Evolutionary conservation across 2,329 filamentous ascomycete genomes (phyloP), one percentile per base, ranked within the genome.

Genomic region (Alternaria atra): DNA sequence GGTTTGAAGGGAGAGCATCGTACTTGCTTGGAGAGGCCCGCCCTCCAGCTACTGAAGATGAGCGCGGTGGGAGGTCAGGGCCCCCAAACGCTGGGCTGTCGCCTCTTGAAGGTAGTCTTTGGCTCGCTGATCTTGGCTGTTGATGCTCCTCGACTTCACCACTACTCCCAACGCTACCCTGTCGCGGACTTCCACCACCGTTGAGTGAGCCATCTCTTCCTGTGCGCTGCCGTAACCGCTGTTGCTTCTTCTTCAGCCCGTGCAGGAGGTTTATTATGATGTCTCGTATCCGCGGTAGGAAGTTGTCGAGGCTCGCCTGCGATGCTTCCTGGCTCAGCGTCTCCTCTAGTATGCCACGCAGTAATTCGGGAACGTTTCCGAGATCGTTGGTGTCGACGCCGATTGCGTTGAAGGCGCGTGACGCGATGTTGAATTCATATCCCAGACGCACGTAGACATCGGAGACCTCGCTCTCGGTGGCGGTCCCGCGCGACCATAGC

Each of bases 361-460:
- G 82, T 60, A 94, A 84, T 77, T 99, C 95, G 6, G 95, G 95
- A 2, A 99, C 95, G 70, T 97, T 97, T 58, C 95, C 95, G 12
- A 99, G 85, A 78, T 99, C 95, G 27, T 89, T 88, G 1, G 94
- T 97, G 73, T 99, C 95, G 65, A 99, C 95, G 64, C 96, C 95
- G 74, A 99, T 99, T 60, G 94, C 93, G 73, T 92, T 93, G 80
- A 99, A 99, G 63, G 95, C 94, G 57, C 95, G 91, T 79, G 94
- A 98, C 29, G 95, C 95, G 83, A 99, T 95, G 81, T 99, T 99
- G 85, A 99, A 99, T 80, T 99, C 95, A 81, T 99, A 99, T 47
- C 95, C 95, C 63, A 99, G 84, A 63, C 95, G 91, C 62, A 99
- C 95, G 77, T 99, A 99, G 71, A 99, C 95, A 78, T 99, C 95